Evolutionary conservation across 495 filamentous ascomycete genomes (phyloP), one percentile per base, ranked within the genome.

Genomic region (Neohortaea acidophila): DNA sequence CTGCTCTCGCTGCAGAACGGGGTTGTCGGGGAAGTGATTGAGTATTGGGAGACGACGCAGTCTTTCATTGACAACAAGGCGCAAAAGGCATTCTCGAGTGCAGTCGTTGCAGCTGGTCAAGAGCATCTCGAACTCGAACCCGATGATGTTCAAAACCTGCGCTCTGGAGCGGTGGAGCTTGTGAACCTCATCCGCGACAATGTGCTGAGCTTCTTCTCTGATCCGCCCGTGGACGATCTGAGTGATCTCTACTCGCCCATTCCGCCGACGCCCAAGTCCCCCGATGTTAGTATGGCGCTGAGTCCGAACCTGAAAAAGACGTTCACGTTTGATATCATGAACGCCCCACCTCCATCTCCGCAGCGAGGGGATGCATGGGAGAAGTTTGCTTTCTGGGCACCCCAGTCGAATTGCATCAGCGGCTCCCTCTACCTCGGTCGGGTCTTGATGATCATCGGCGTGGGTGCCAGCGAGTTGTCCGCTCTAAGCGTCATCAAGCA

Each of bases 301-400:
- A 64, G 55, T 3, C 57, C 65, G 2, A 51, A 65, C 14, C 57
- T 65, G 45, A 79, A 80, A 38, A 73, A 77, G 10, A 70, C 79
- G 8, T 86, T 91, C 55, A 79, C 77, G 26, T 71, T 91, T 39
- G 81, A 87, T 53, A 63, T 73, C 0, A 79, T 72, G 44, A 83
- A 84, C 38, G 59, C 77, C 2, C 83, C 83, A 4, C 77, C 83
- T n/a, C 72, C 75, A 1, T 80, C 75, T 0, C 80, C 82, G 1
- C 77, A 64, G 45, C 65, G 66, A 23, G 85, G 83, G 22, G 83
- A 92, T 51, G 47, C 77, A 4, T 85, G 85, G 81, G 91, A 96
- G 57, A 86, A 81, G 31, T 94, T 79, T 60, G 87, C 89, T 0
- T 97, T 97, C 59, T 94, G 91, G 82, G 84, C 91, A 1, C 89